phyloP scores from a whole-genome alignment of 1,284 basidiomycete genomes.

The Ganoderma meredithae region DNA sequence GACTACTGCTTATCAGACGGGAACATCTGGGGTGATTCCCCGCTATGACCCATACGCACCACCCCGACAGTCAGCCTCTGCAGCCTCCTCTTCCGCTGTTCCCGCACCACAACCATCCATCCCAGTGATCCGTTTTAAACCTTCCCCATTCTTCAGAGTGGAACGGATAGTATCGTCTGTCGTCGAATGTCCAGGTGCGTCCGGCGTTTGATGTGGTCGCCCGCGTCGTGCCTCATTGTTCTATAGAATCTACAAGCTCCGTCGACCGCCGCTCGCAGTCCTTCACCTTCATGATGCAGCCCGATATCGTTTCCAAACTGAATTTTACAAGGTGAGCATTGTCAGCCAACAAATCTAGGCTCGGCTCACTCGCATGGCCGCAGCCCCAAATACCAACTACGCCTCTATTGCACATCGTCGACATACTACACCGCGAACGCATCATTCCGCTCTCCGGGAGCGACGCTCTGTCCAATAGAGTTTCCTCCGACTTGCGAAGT shows the following conservation, averaged over 20 bases:
- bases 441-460: slow-evolving; percentile 56
- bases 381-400: slow-evolving; percentile 80
- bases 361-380: slow-evolving; percentile 1
- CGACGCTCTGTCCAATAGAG: slow-evolving; percentile 78
- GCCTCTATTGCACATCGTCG: slow-evolving; percentile 93
- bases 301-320: slow-evolving; percentile 71
- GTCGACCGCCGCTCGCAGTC: slow-evolving; percentile 75
- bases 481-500: slow-evolving; percentile 94
- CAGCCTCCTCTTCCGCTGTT: slow-evolving; percentile 38
- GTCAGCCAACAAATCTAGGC: neutral
- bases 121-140: slow-evolving; percentile 71
- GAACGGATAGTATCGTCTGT: slow-evolving; percentile 70
- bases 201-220: neutral
- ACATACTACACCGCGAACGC: slow-evolving; percentile 71
- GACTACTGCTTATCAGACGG: slow-evolving; percentile 25
- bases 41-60: slow-evolving; percentile 73
- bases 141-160: slow-evolving; percentile 79
- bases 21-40: slow-evolving; percentile 35
- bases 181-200: slow-evolving; percentile 76
- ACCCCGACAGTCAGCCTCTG: slow-evolving; percentile 48
- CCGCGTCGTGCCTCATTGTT: slow-evolving; percentile 22
- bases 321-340: slow-evolving; percentile 54
- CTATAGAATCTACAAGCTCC: slow-evolving; percentile 75
- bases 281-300: slow-evolving; percentile 67
- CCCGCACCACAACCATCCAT: slow-evolving; percentile 35